Base-by-base conservation (phyloP, 1,284 basidiomycete species). In the Tilletia horrida region DNA sequence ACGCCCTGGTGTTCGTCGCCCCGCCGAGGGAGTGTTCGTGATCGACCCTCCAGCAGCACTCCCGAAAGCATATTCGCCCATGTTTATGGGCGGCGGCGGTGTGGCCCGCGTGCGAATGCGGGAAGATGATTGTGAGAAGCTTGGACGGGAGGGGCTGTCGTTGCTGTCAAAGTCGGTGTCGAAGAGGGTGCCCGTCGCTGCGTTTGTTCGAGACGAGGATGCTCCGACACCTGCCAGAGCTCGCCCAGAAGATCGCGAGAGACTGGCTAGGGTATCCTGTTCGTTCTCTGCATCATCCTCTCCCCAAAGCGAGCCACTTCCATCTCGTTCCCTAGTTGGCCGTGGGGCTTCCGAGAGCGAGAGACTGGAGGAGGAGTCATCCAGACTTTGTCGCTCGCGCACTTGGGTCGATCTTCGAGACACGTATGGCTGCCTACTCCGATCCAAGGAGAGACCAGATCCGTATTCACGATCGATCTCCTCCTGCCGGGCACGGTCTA, bases 21-120 rank as follows among this genome's bases (percentile, higher is more conserved):
- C 55, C 14, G 55, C 55, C 14, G 55, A 55, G 3, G 64, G 64
- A 27, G 64, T 59, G 43, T 65, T 65, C 42, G 64, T 59, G 40
- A 59, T 44, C 13, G 64, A 65, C 9, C 64, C 64, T 18, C 64
- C 64, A 3, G 48, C 64, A 14, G 31, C 4, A 23, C 35, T 42
- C 13, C 50, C 52, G 31, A 65, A 65, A 9, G 23, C 64, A 25
- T 65, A 65, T 27, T 52, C 55, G 29, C 29, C 27, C 55, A 35
- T 31, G 23, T 27, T 52, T 21, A 52, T 21, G 27, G 45, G 45
- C n/a, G 55, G 55, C 29, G 55, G 55, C n/a, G 55, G 55, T 16
- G 55, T 59, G 16, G 27, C 55, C 27, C 55, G 8, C 14, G 55
- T 35, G 14, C n/a, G 27, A 27, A 31, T 40, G 16, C 45, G 45